Conservation (phyloP, 805 yeast species). For the Sugiyamaella valdiviana region DNA sequence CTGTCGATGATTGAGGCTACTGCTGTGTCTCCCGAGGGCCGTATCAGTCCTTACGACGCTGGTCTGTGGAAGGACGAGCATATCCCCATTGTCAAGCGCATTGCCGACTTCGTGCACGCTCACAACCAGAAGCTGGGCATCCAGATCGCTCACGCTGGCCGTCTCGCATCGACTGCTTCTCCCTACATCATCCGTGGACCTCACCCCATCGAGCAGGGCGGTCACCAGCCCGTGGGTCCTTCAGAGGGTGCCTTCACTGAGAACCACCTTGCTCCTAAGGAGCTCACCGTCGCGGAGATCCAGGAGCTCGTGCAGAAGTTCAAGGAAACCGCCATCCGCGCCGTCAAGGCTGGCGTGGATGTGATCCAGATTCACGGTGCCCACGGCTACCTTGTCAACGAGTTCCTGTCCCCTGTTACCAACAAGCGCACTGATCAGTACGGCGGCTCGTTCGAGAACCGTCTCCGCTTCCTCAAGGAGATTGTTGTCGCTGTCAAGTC, state of each 20-base stretch:
- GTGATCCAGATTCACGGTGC: constrained; percentile 62
- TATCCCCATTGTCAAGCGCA: constrained; percentile 37
- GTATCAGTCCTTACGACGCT: constrained; percentile 40
- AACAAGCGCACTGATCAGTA: constrained; percentile 55
- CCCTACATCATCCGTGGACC: constrained; percentile 19
- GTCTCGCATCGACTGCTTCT: constrained; percentile 39
- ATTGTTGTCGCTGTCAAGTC: constrained; percentile 40
- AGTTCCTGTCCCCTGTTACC: constrained; percentile 41
- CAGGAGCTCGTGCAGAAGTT: constrained; percentile 38
- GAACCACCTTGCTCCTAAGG: constrained; percentile 30
- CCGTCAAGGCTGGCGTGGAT: constrained; percentile 51
- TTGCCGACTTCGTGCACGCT: constrained; percentile 39
- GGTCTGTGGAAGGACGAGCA: constrained; percentile 50
- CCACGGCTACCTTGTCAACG: constrained; percentile 49
- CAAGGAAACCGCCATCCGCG: constrained; percentile 43
- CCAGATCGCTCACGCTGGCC: constrained; percentile 53
- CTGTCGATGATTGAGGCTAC: constrained; percentile 43
- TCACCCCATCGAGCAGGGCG: constrained; percentile 31
- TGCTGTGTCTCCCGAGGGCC: constrained; percentile 38
- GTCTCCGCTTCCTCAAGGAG: constrained; percentile 45
- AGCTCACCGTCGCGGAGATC: constrained; percentile 33
- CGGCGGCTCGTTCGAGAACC: constrained; percentile 56
- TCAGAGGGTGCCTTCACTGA: neutral
- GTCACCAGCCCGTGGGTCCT: constrained; percentile 3
- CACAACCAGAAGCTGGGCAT: constrained; percentile 42